Evolutionary conservation across 495 filamentous ascomycete species (phyloP), one percentile per base, ranked within the genome.

Genomic region (Daldinia decipiens): DNA sequence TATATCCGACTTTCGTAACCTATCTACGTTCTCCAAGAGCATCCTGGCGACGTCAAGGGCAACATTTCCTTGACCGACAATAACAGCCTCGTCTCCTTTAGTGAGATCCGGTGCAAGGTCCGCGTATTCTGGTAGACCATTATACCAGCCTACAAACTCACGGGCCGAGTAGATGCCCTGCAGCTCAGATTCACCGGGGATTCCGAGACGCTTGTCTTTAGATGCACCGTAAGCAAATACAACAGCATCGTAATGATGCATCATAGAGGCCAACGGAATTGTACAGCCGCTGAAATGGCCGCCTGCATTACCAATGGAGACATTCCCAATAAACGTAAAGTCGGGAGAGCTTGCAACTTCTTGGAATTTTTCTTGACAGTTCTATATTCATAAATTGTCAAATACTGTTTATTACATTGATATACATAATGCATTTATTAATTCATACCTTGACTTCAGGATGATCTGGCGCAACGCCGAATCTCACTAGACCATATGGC

Each of bases 121-220:
- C 26, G 91, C 86, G 76, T 92, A 91, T 73, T 97, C 91, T 0
- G 95, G 96, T 0, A 97, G 85, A 17, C 96, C 94, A 76, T 98
- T 98, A 79, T 99, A 99, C 95, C 95, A 99, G 15, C 95, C 95
- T 5, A 99, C 96, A 79, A 98, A 99, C 55, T 93, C 91, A 6
- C 95, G 87, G 3, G 95, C 95, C 15, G 94, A 97, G 79, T 93
- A 90, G 38, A 99, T 89, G 43, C 93, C 92, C 11, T 82, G 81
- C 36, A 92, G 71, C 13, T 78, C 78, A 9, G 89, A 81, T 73
- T 99, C 95, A n/a, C 94, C 93, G 0, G 91, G 89, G 45, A 99
- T 92, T 0, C 86, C 88, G 0, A 99, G 83, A 11, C 82, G 87
- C 62, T 89, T 87, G 79, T 99, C 95, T 76, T 92, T 85, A 1